phyloP scores from a whole-genome alignment of 1,284 basidiomycete genomes.

The Quambalaria eucalypti region DNA sequence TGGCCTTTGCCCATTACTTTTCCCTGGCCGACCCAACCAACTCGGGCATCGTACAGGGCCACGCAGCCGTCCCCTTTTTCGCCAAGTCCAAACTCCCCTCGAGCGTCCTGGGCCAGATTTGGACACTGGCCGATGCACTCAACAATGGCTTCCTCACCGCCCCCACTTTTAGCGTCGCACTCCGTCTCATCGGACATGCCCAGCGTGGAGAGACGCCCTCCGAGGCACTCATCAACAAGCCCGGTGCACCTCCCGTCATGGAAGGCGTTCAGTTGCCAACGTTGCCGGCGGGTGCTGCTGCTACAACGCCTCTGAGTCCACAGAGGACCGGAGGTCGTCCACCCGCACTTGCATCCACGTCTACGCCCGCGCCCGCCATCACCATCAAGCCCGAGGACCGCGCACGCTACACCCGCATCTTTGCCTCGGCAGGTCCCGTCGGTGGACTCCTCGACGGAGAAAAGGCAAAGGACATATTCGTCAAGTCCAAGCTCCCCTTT shows the following conservation, averaged over 20 bases:
- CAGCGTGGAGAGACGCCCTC: conserved; percentile 72
- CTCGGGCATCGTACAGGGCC: conserved; percentile 39
- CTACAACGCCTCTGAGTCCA: conserved; percentile 8
- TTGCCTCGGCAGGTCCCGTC: conserved; percentile 37
- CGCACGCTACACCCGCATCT: conserved; percentile 45
- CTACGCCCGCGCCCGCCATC: conserved; percentile 20
- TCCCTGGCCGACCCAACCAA: conserved; percentile 35
- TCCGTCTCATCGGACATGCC: conserved; percentile 83
- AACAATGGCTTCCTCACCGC: conserved; percentile 51
- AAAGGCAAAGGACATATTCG: conserved; percentile 81
- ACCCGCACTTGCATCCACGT: too few relatives aligned
- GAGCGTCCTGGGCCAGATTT: conserved; percentile 73
- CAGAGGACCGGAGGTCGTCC: conserved; percentile 7
- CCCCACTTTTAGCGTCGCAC: conserved; percentile 61
- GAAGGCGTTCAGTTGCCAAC: conserved; percentile 58
- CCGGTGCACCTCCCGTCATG: conserved; percentile 71
- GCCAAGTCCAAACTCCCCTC: conserved; percentile 35
- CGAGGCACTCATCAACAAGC: conserved; percentile 40
- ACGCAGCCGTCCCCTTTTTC: conserved; percentile 43
- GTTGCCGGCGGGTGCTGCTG: conserved; percentile 8
- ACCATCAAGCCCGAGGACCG: conserved; percentile 40
- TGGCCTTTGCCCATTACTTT: conserved; percentile 39
- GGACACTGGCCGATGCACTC: conserved; percentile 77
- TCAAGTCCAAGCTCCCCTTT: conserved; percentile 81
- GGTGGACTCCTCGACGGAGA: conserved; percentile 56